Base-by-base conservation (phyloP, 2,329 filamentous ascomycete genomes). In the Arthrobotrys sphaeroides region DNA sequence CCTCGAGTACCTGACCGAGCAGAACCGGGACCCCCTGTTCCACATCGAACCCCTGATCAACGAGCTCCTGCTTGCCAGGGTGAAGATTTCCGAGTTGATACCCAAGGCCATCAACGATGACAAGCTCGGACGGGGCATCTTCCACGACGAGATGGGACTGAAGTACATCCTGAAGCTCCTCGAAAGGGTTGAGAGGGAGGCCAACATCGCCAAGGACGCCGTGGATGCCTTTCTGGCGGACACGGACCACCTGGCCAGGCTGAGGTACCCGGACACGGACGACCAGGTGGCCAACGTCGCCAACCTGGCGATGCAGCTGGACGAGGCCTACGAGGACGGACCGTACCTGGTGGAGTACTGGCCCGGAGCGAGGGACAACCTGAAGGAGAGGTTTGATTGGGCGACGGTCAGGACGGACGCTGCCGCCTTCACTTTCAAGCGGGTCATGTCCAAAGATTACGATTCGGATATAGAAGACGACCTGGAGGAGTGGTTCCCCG, bases 21-120 rank as follows among this genome's bases (percentile, higher is more conserved):
- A 12, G n/a, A 2, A 53, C 12, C 24, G 55, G n/a, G 69, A 66
- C 13, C 40, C 61, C 6, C 20, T 24, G 5, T 66, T 22, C 13
- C 69, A 73, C 18, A 67, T 67, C 16, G 12, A 33, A n/a, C 69
- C 69, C 0, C 20, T 73, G 51, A 66, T 73, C 10, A 45, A 69
- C 9, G 42, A 38, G n/a, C 3, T 70, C 5, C 26, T 53, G 0
- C 2, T 2, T 4, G 33, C 42, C 2, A 47, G 45, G 7, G 0
- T 55, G 3, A 18, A 70, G 20, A 2, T 70, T 1, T 31, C 26
- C 5, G 3, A 31, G 6, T 2, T 31, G 13, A 13, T 62, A 0
- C 0, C 18, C 10, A 28, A 49, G 5, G 13, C 12, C 16, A 16
- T 38, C 16, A 20, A 24, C 13, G 42, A 36, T 13, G 60, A 64